Base-by-base conservation (phyloP, 75 land plant species). In the Azolla pinnata region DNA sequence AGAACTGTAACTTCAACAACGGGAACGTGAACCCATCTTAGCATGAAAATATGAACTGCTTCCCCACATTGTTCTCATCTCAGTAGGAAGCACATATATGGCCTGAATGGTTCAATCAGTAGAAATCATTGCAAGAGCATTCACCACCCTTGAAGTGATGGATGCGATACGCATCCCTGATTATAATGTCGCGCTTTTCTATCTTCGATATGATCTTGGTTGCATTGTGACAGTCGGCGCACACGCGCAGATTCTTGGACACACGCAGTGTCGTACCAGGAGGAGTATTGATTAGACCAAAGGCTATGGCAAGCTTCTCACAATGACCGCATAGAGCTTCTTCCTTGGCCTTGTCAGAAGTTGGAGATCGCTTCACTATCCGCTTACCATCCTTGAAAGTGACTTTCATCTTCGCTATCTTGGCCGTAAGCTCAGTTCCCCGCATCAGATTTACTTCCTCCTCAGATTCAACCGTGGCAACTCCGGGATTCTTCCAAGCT, bases 201-300 rank as follows among this genome's bases (percentile, higher is more conserved):
- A 62, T 62, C 31, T 49, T 47, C 4, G 64, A 48, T 10, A 62
- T 47, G 28, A 62, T 29, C 32, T 62, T 62, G 1, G 54, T 62
- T 14, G 54, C 64, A 25, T 14, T 50, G 49, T 61, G 70, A 28
- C 70, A 67, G 30, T 67, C 70, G 3, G 54, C 56, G 51, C 70
- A 67, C 1, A 67, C 56, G 12, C 70, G 70, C 20, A 59, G 55
- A 28, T 60, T 67, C 56, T 59, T 67, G 7, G 61, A 46, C 1
- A 51, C 33, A 12, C 63, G 33, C 12, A 67, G 31, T 17, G 35
- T 29, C 17, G 64, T 47, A 1, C 53, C 53, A 62, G 31, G 54
- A 30, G 25, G 25, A 8, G 53, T 31, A 29, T 40, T 28, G 31
- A 62, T 29, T 30, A 62, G 26, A n/a, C 51, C 53, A 40, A 48